phyloP scores from a whole-genome alignment of 2,329 filamentous ascomycete genomes.

The Colletotrichum paranaense region DNA sequence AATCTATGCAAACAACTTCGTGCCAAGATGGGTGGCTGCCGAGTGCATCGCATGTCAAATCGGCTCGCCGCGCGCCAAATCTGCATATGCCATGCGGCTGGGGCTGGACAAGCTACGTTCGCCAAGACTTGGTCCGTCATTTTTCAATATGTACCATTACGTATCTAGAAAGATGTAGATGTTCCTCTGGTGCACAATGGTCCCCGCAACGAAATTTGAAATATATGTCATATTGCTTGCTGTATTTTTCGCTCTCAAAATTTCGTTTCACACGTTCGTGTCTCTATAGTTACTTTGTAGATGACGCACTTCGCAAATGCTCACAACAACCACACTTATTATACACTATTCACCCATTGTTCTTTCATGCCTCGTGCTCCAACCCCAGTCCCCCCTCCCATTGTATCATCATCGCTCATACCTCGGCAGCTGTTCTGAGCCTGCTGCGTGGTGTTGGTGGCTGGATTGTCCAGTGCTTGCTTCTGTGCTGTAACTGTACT shows the following conservation, averaged over 20 bases:
- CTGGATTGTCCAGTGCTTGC: constrained; percentile 17
- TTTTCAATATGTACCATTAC: not conserved
- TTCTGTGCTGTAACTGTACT: constrained; percentile 39
- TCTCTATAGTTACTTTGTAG: constrained; percentile 32
- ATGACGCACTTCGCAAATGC: constrained; percentile 31
- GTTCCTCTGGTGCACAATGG: not conserved
- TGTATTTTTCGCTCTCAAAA: constrained; percentile 30
- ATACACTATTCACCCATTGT: constrained; percentile 30
- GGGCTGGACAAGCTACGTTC: not conserved
- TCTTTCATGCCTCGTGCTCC: constrained; percentile 14
- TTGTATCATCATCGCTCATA: constrained; percentile 46
- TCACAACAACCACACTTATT: constrained; percentile 27
- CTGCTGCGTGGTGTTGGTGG: constrained; percentile 18
- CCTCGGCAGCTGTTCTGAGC: constrained; percentile 46
- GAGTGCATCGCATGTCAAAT: not conserved
- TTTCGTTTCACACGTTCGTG: constrained; percentile 22
- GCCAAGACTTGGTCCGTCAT: not conserved
- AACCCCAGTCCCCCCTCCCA: not conserved
- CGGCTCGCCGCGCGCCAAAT: not conserved
- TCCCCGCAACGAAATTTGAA: too few species aligned
- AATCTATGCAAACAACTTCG: not conserved
- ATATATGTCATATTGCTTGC: constrained; percentile 9
- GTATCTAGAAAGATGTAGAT: too few species aligned
- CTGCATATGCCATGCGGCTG: not conserved
- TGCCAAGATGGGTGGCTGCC: constrained; percentile 25